Base-by-base conservation (phyloP, 2,329 filamentous ascomycete species). In the Zymoseptoria crescenta region DNA sequence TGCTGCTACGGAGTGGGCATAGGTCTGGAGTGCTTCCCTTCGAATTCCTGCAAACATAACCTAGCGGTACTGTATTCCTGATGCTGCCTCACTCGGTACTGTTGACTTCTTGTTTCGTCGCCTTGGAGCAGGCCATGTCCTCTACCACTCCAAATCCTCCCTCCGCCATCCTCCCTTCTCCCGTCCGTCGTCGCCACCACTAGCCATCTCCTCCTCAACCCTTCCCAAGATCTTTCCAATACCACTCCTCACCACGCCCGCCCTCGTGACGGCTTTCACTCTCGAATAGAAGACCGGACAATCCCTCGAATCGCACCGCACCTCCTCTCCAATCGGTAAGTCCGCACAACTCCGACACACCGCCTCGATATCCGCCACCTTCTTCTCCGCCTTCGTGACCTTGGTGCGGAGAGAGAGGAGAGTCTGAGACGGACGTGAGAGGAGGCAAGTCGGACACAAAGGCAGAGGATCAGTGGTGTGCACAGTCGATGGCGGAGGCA, bases 211-310 rank as follows among this genome's bases (percentile, higher is more conserved):
- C 49, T 65, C 69, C 56, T 76, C 73, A 49, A 81, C 64, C 50
- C 69, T 71, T 60, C 72, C 71, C 49, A 81, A 67, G 4, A 79
- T 76, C 29, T 72, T 74, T 49, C 74, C 75, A 5, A 76, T 66
- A 30, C 75, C 68, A 45, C 66, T 70, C 56, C 62, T 73, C 61
- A 75, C 74, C 45, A 68, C 75, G 51, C 70, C 69, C 54, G 79
- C 56, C 54, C 73, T 78, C 8, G 80, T 79, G 21, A 73, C 73
- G 70, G 89, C 85, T 72, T 85, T 87, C 56, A 84, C 81, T 13
- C 90, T 76, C 30, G 86, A 86, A 74, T 96, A 97, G 67, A 96
- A 97, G 0, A 96, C 90, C 0, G 92, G 88, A 70, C 94, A 99
- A 74, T 96, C 93, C 72, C 89, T 85, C 72, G 89, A 96, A 70